phyloP scores from a whole-genome alignment of 1,284 basidiomycete species.

The Grifola frondosa region DNA sequence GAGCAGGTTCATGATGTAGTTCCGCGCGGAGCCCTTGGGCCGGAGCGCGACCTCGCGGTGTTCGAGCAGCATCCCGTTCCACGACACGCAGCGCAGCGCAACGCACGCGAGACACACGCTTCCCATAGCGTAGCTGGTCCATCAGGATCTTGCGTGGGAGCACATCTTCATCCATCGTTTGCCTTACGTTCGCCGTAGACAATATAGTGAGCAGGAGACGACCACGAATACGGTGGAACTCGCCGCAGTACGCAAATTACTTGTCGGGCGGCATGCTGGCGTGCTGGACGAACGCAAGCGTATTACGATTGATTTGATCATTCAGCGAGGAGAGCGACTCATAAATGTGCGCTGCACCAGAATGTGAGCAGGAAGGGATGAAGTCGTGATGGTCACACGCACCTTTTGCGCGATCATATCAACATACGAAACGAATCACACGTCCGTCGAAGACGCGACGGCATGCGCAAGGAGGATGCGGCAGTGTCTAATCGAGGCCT shows the following conservation, averaged over 20 bases:
- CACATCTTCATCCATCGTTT: slow-evolving; percentile 81
- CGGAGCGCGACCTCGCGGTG: slow-evolving; percentile 93
- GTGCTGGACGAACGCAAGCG: slow-evolving; percentile 81
- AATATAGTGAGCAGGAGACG: neutral
- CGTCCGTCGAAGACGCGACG: slow-evolving; percentile 86
- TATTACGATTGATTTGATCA: slow-evolving; percentile 82
- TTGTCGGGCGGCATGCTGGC: slow-evolving; percentile 83
- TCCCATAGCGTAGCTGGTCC: slow-evolving; percentile 87
- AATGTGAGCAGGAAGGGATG: slow-evolving; percentile 4
- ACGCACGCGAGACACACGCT: slow-evolving; percentile 93
- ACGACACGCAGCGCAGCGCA: slow-evolving; percentile 84
- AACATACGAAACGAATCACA: slow-evolving; percentile 82
- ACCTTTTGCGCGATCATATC: slow-evolving; percentile 92
- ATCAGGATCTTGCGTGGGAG: slow-evolving; percentile 83
- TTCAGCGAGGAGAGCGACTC: slow-evolving; percentile 85
- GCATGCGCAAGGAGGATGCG: slow-evolving; percentile 79
- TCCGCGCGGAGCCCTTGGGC: slow-evolving; percentile 87
- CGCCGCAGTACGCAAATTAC: slow-evolving; percentile 88
- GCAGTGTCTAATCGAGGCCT: slow-evolving; percentile 83
- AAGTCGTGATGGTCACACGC: too few relatives aligned
- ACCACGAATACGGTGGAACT: slow-evolving; percentile 63
- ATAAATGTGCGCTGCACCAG: slow-evolving; percentile 75
- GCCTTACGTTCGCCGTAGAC: slow-evolving; percentile 45
- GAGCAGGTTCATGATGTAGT: slow-evolving; percentile 80
- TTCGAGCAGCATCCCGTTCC: slow-evolving; percentile 94